phyloP scores from a whole-genome alignment of 2,329 filamentous ascomycete genomes.

The Fusarium goolgardi region DNA sequence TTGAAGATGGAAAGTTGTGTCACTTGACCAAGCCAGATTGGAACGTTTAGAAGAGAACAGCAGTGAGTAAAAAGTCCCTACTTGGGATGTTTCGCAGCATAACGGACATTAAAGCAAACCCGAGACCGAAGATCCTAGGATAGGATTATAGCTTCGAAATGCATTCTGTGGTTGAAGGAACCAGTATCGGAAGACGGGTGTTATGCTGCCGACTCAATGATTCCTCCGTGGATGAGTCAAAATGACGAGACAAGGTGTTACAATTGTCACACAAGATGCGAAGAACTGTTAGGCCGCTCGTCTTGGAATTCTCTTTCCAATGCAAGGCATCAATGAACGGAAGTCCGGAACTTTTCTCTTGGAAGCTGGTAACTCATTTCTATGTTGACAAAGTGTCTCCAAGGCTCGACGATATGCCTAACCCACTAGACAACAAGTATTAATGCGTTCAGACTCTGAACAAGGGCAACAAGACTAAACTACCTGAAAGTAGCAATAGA shows the following conservation, averaged over 20 bases:
- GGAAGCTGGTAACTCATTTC: conserved; percentile 7
- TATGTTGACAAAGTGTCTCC: conserved; percentile 4
- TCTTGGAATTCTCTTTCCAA: neutral
- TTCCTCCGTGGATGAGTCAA: conserved; percentile 16
- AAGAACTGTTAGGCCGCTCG: conserved; percentile 1
- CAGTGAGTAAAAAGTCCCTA: conserved; percentile 11
- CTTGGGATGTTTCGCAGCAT: conserved; percentile 29
- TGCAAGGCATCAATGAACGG: conserved; percentile 4
- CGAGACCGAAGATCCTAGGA: conserved; percentile 28
- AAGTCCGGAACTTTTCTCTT: conserved; percentile 5
- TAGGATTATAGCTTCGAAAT: neutral
- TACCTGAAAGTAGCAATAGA: neutral
- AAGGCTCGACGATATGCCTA: neutral
- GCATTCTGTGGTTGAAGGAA: neutral
- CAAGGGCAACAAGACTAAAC: neutral
- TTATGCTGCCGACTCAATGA: neutral
- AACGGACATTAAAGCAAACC: conserved; percentile 32
- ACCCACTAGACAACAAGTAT: neutral
- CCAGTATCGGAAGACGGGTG: neutral
- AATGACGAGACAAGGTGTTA: conserved; percentile 28
- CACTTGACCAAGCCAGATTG: conserved; percentile 6
- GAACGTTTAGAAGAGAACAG: conserved; percentile 4
- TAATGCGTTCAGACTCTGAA: neutral
- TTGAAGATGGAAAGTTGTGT: conserved; percentile 22
- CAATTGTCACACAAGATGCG: conserved; percentile 22